A percentile compares a stretch with the other conserved stretches of the same genome.
Evolutionary conservation across 2,329 filamentous ascomycete genomes (phyloP).

Genomic region (Diaporthe longicolla): DNA sequence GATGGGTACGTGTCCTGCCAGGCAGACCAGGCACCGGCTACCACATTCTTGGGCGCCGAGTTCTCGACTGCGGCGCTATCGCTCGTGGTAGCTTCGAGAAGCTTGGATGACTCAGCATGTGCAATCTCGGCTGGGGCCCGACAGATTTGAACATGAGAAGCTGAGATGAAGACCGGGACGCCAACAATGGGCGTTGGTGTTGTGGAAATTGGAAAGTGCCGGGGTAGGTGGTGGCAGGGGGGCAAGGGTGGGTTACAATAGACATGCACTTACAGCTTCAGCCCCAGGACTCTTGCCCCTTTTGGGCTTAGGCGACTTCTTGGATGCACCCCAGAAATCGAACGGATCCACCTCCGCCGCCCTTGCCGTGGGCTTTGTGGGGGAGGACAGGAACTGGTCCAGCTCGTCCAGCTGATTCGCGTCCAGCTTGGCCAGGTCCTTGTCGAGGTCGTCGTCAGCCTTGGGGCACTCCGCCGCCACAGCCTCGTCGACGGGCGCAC

Average conservation of each 20-base stretch:
- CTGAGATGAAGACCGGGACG: slow-evolving; percentile 36
- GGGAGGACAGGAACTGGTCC: slow-evolving; percentile 47
- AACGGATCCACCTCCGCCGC: slow-evolving; percentile 60
- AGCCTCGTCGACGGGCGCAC: slow-evolving; percentile 65
- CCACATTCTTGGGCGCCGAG: slow-evolving; percentile 27
- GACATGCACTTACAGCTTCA: slow-evolving; percentile 48
- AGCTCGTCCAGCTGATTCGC: slow-evolving; percentile 48
- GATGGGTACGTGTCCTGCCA: slow-evolving; percentile 58
- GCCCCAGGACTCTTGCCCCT: slow-evolving; percentile 57
- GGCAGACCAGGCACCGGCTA: slow-evolving; percentile 45
- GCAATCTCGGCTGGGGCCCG: slow-evolving; percentile 58
- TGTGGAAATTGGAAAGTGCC: slow-evolving; percentile 36
- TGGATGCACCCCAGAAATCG: slow-evolving; percentile 70
- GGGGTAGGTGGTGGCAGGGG: slow-evolving; percentile 45
- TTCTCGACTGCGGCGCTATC: slow-evolving; percentile 47
- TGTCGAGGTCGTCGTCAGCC: slow-evolving; percentile 44
- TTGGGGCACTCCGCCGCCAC: slow-evolving; percentile 46
- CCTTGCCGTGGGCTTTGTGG: slow-evolving; percentile 40
- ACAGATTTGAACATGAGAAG: slow-evolving; percentile 40
- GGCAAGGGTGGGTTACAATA: slow-evolving; percentile 31
- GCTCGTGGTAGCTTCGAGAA: slow-evolving; percentile 60
- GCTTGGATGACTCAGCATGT: slow-evolving; percentile 64
- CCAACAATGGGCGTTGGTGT: slow-evolving; percentile 34
- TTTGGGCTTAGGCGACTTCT: slow-evolving; percentile 57
- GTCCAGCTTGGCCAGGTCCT: slow-evolving; percentile 44